Evolutionary conservation across 441 rosid species (phyloP).

Genomic region (Kokia cookei): DNA sequence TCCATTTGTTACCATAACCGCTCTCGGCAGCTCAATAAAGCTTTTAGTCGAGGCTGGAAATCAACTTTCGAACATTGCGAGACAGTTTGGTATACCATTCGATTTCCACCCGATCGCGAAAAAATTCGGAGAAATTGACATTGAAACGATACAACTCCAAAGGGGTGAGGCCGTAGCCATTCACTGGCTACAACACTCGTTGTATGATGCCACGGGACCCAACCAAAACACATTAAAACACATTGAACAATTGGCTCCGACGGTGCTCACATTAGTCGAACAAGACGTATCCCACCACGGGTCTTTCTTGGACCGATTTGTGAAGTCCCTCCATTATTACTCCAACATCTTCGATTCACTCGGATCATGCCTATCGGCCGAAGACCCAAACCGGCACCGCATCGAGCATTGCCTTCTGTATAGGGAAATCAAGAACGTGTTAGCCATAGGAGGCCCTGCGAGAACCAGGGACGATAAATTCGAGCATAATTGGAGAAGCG

Average conservation of each 20-base stretch:
- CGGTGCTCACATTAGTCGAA: slow-evolving; percentile 52
- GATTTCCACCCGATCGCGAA: slow-evolving; percentile 55
- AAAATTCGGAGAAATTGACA: slow-evolving; percentile 51
- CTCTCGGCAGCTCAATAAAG: slow-evolving; percentile 48
- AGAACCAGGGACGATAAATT: slow-evolving; percentile 65
- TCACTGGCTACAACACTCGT: slow-evolving; percentile 61
- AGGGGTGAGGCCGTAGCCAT: slow-evolving; percentile 48
- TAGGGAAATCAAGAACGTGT: slow-evolving; percentile 51
- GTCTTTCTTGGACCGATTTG: slow-evolving; percentile 58
- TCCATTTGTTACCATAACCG: slow-evolving; percentile 53
- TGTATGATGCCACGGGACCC: slow-evolving; percentile 53
- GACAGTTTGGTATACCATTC: slow-evolving; percentile 46
- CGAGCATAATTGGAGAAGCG: slow-evolving; percentile 39
- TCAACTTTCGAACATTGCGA: slow-evolving; percentile 54
- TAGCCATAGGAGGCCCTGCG: slow-evolving; percentile 60
- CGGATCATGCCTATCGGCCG: slow-evolving; percentile 32
- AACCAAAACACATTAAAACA: slow-evolving; percentile 49
- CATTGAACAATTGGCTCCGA: slow-evolving; percentile 35
- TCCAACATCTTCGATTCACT: slow-evolving; percentile 57
- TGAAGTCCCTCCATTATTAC: slow-evolving; percentile 56
- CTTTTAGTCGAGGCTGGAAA: slow-evolving; percentile 47
- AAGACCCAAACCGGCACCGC: slow-evolving; percentile 34
- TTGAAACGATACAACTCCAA: slow-evolving; percentile 23
- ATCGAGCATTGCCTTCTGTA: slow-evolving; percentile 46
- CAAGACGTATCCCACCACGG: slow-evolving; percentile 40